Base-by-base conservation (phyloP, 2,329 filamentous ascomycete genomes). In the Fusarium sambucinum region DNA sequence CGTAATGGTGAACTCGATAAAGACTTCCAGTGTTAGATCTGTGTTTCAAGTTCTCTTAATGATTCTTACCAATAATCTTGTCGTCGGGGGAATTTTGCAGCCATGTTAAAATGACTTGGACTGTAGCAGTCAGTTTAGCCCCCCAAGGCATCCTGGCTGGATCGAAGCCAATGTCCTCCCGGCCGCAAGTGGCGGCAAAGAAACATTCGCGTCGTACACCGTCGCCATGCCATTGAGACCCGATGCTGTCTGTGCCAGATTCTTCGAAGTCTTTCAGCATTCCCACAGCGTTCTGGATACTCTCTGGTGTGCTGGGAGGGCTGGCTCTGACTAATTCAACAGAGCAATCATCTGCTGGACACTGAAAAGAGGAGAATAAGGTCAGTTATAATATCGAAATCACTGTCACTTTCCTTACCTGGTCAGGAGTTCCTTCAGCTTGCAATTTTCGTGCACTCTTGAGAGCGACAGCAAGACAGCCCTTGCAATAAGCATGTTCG, bases 401-500 rank as follows among this genome's bases (percentile, higher is more conserved):
- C n/a, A n/a, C n/a, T n/a, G n/a, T n/a, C n/a, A n/a, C n/a, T n/a
- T n/a, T n/a, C n/a, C n/a, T n/a, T n/a, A n/a, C n/a, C n/a, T n/a
- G n/a, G n/a, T n/a, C n/a, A n/a, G n/a, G n/a, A n/a, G n/a, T n/a
- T n/a, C n/a, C n/a, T n/a, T n/a, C n/a, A n/a, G n/a, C n/a, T n/a
- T n/a, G n/a, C n/a, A n/a, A n/a, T n/a, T n/a, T n/a, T n/a, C n/a
- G n/a, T n/a, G n/a, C n/a, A n/a, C n/a, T n/a, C n/a, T n/a, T n/a
- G n/a, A n/a, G n/a, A n/a, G n/a, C n/a, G n/a, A n/a, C n/a, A n/a
- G n/a, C n/a, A n/a, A n/a, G n/a, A n/a, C n/a, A n/a, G n/a, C n/a
- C n/a, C n/a, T 3, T 2, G 55, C 80, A 81, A 35, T 76, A 79
- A 2, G 75, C 23, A 46, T 82, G 79, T 0, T 63, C 57, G 29